Evolutionary conservation across 2,329 filamentous ascomycete species (phyloP), one percentile per base, ranked within the genome.

Genomic region (Colletotrichum sp.): DNA sequence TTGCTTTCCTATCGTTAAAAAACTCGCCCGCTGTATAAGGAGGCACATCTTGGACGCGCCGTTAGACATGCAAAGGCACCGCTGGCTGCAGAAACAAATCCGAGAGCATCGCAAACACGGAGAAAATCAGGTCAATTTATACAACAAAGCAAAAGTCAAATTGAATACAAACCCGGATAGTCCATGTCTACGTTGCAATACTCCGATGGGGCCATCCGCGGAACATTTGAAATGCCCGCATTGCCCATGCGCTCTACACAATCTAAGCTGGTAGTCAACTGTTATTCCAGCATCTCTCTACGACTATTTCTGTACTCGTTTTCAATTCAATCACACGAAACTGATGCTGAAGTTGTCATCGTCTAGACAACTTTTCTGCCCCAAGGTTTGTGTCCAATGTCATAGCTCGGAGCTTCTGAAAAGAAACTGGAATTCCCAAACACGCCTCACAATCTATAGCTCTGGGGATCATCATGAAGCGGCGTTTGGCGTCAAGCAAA

Each of bases 41-140:
- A 7, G n/a, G n/a, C n/a, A 32, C 30, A 32, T 0, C 0, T 7
- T 21, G n/a, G 18, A 13, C n/a, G 3, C 0, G n/a, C 12, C n/a
- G n/a, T 21, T 0, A 3, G n/a, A 5, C 3, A 21, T 21, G 43
- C n/a, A 1, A 52, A 21, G 5, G n/a, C 6, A 52, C 10, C 3
- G 1, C 1, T 43, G 18, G 38, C 3, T 43, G 18, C 3, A 43
- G 38, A 43, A 48, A 48, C n/a, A 48, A 48, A 8, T 13, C n/a
- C 10, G n/a, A 48, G n/a, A 21, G 10, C 18, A 48, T 48, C 43
- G 43, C n/a, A 48, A 48, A 48, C n/a, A 21, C 10, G 18, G 43
- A 21, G 10, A 21, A 8, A n/a, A 2, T 2, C 43, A 21, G n/a
- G 6, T 13, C 6, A 21, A 48, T 48, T 48, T 13, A 3, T 0